phyloP scores from a whole-genome alignment of 1,284 basidiomycete species.

The Ustilago xerochloae region DNA sequence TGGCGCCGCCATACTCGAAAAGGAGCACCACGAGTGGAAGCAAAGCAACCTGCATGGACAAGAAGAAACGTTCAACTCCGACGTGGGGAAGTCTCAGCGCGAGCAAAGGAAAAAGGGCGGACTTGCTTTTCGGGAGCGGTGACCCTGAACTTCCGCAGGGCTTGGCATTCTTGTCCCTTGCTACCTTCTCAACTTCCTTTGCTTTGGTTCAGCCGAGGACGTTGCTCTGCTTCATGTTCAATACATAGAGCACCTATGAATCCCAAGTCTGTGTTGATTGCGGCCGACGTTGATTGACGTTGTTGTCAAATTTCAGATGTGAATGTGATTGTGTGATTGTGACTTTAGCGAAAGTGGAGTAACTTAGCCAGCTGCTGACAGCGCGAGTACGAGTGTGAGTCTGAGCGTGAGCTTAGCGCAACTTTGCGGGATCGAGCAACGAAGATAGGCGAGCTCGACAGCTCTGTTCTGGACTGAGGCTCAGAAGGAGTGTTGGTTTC shows the following conservation, averaged over 20 bases:
- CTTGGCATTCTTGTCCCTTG: conserved; percentile 5
- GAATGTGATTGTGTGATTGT: neutral
- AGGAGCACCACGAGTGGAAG: conserved; percentile 5
- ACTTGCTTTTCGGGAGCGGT: neutral
- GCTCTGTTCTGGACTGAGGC: too few relatives aligned
- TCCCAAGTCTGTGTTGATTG: neutral
- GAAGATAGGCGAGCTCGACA: conserved; percentile 6
- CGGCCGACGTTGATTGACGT: neutral
- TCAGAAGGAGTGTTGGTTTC: conserved; percentile 4
- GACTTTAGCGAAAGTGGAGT: conserved; percentile 12
- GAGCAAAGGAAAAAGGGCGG: neutral
- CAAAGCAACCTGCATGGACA: neutral
- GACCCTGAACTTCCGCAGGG: conserved; percentile 5
- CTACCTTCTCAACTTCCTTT: neutral
- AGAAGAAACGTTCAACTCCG: conserved; percentile 14
- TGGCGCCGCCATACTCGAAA: too few relatives aligned
- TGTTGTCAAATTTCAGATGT: neutral
- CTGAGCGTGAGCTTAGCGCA: too few relatives aligned
- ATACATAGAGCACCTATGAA: too few relatives aligned
- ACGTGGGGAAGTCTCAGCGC: conserved; percentile 3
- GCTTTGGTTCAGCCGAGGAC: too few relatives aligned
- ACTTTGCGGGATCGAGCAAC: too few relatives aligned
- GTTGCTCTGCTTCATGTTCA: too few relatives aligned
- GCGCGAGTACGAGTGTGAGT: neutral
- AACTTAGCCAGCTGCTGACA: neutral